Base-by-base conservation (phyloP, 2,329 filamentous ascomycete species). In the Eutypella sp. region DNA sequence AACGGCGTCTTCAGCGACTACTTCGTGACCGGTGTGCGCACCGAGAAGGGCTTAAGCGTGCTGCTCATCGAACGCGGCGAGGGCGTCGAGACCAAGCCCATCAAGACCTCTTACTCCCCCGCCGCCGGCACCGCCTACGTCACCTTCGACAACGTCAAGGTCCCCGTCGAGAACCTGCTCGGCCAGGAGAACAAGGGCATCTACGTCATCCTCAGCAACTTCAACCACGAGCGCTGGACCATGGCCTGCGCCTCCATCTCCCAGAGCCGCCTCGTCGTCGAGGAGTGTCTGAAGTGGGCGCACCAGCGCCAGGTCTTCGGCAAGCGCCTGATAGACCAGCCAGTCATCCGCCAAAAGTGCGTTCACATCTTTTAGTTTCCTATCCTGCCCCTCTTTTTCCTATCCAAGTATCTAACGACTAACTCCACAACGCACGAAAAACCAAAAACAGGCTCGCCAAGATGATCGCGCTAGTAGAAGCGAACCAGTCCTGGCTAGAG, bases 181-280 rank as follows among this genome's bases (percentile, higher is more conserved):
- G 89, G 89, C 50, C 73, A 87, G 61, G 89, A 95, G 68, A 81
- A 93, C 73, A 87, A 92, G 70, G 89, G 89, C 6, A 91, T 95
- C 60, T 78, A 84, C 50, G 87, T 93, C 24, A 89, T 95, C 60
- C 71, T 93, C 61, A 82, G 79, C 68, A 95, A 95, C 70, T 95
- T 95, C 72, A 93, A 93, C 74, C 87, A 93, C 68, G 87, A 90
- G 70, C 78, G 87, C 25, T 89, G 85, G 76, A 84, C 78, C 68
- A 89, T 91, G 85, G 73, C 74, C 46, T 83, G 80, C 54, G 81
- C 70, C 42, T 80, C 83, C 3, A 75, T 84, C 48, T 82, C 86
- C 42, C 74, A 78, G 66, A 81, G 75, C 44, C 78, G 87, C 51
- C 76, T 77, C 2, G 78, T 92, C 13, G 82, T 89, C 11, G 88